phyloP scores from a whole-genome alignment of 129 eudicot species.

The Flaveria linearis region DNA sequence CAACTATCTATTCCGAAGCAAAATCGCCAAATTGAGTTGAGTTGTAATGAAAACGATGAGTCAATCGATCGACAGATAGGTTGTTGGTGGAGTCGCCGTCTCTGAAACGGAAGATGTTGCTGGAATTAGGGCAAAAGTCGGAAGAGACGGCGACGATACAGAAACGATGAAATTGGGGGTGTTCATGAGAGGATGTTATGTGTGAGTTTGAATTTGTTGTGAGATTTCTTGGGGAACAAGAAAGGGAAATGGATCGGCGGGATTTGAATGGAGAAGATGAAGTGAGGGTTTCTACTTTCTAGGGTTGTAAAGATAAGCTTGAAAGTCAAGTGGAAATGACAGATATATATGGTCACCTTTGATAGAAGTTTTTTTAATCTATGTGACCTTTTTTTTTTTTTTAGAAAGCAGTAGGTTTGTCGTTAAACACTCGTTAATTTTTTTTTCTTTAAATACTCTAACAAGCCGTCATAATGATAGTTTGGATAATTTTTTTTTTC shows the following conservation, averaged over 20 bases:
- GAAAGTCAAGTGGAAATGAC: conserved; percentile 19
- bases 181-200: conserved; percentile 28
- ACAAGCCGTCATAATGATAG: no score
- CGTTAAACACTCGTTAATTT: no score
- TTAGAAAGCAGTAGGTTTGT: no score
- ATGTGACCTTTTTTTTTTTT: no score
- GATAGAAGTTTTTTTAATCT: neutral
- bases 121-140: conserved; percentile 6
- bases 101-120: conserved; percentile 7
- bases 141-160: conserved; percentile 44
- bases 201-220: conserved; percentile 26
- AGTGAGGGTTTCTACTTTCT: conserved; percentile 6
- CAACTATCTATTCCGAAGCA: conserved; percentile 15
- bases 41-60: conserved; percentile 13
- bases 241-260: conserved; percentile 18
- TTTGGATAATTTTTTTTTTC: no score
- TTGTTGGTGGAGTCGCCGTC: conserved; percentile 38
- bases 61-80: conserved; percentile 35
- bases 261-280: conserved; percentile 2
- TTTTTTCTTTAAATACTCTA: no score
- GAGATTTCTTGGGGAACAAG: conserved; percentile 22
- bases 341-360: neutral
- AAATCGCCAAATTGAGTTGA: conserved; percentile 20
- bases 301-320: conserved; percentile 35
- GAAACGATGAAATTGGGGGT: conserved; percentile 22